Base-by-base conservation (phyloP, 1,284 basidiomycete genomes). In the Trichosporon asahii region DNA sequence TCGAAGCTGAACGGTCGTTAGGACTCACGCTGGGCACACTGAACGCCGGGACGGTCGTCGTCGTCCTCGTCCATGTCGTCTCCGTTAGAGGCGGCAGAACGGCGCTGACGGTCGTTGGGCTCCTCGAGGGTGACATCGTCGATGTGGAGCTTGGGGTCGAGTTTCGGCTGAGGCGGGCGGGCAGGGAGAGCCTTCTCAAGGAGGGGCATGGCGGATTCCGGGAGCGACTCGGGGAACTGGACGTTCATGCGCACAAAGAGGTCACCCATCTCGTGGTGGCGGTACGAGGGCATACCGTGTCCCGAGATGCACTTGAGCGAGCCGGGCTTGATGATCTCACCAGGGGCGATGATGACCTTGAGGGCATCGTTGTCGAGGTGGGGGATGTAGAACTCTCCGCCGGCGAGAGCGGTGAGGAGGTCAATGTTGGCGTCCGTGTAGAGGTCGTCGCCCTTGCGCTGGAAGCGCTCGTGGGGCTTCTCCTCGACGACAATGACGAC, bases 401-500 rank as follows among this genome's bases (percentile, higher is more conserved):
- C 97, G 31, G 88, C 95, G 63, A 99, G 87, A 0, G 97, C 96
- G 14, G 94, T 97, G 76, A 99, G 87, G 65, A 99, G 88, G 83
- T 98, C 96, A 69, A 99, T 86, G 83, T 98, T 92, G 46, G 94
- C 87, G 70, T 98, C 93, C 66, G 86, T 89, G 82, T 92, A 88
- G 49, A 99, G 88, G 84, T 99, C 93, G 85, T 94, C 96, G 69
- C 95, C 94, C 81, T 94, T 92, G 72, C 95, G 88, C 85, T 91
- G 92, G 89, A 98, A 98, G 67, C 88, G 87, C 0, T 92, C 90
- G 83, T 98, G 95, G 8, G 91, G 89, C 85, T 95, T 96, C 86
- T 98, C 96, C 82, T 99, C 95, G 74, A 99, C 88, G 69, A 98
- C 93, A 76, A 99, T 99, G 70, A 98, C 89, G 21, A 99, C 97